Conservation (phyloP, 2,329 filamentous ascomycete species). For the Chaetothyriales sp. region DNA sequence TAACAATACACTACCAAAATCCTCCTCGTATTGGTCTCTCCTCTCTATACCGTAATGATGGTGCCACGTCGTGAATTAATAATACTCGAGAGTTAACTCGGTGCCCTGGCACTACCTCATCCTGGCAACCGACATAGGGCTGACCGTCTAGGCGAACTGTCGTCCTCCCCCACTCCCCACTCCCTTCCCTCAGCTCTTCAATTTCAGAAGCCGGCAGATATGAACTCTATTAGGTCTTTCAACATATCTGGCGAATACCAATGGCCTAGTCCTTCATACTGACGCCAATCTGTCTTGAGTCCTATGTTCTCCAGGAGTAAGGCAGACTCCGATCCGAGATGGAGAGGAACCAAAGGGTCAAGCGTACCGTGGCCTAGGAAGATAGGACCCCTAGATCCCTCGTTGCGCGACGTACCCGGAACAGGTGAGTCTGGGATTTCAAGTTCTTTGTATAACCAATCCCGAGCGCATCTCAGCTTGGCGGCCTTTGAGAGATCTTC, state of each 20-base stretch:
- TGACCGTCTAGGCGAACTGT: neutral
- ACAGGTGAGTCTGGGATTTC: constrained; percentile 6
- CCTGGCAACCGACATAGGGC: neutral
- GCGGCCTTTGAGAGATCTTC: constrained; percentile 6
- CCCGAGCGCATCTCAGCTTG: constrained; percentile 1
- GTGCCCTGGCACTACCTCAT: neutral
- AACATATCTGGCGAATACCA: constrained; percentile 33
- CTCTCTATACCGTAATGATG: too few species aligned
- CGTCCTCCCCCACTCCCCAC: neutral
- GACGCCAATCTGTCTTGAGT: constrained; percentile 23
- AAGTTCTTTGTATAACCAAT: constrained; percentile 1
- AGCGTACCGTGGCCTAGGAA: constrained; percentile 34
- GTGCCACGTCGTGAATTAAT: too few species aligned
- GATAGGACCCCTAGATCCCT: constrained; percentile 23
- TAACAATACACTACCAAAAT: too few species aligned
- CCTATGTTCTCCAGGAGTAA: constrained; percentile 24
- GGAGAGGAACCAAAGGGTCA: constrained; percentile 29
- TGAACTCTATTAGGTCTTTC: constrained; percentile 23
- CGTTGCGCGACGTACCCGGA: constrained; percentile 3
- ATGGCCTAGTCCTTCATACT: constrained; percentile 31
- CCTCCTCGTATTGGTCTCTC: too few species aligned
- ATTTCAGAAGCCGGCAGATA: constrained; percentile 6
- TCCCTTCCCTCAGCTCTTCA: neutral
- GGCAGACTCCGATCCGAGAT: constrained; percentile 23
- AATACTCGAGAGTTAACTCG: neutral